These are phyloP conservation scores for Sporisorium iseilematis-ciliati DNA, from an alignment of 1,284 basidiomycete genomes.

Conservation along the genomic window DNA sequence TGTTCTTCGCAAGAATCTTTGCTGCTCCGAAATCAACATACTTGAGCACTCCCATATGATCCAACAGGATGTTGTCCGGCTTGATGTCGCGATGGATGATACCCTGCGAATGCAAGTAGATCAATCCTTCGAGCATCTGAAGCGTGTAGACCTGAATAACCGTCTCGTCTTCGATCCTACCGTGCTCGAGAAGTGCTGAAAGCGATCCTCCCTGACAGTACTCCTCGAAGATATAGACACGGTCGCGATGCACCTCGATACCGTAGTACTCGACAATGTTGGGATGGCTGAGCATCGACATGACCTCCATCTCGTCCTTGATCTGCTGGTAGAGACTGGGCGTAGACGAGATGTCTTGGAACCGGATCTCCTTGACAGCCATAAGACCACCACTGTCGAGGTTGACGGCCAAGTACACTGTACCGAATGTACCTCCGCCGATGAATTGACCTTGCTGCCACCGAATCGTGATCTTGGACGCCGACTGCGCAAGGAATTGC, in stretches of 20 bases:
- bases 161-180: slow-evolving; percentile 95
- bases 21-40: slow-evolving; percentile 99
- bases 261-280: slow-evolving; percentile 99
- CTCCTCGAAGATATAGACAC: slow-evolving; percentile 99
- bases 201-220: slow-evolving; percentile 97
- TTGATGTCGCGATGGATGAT: slow-evolving; percentile 98
- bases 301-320: slow-evolving; percentile 95
- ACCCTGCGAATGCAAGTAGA: slow-evolving; percentile 90
- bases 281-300: slow-evolving; percentile 98
- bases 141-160: slow-evolving; percentile 95
- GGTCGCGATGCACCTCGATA: slow-evolving; percentile 98
- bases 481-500: slow-evolving; percentile 72
- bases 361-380: slow-evolving; percentile 99
- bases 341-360: slow-evolving; percentile 85
- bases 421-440: slow-evolving; percentile 88
- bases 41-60: slow-evolving; percentile 93
- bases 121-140: slow-evolving; percentile 94
- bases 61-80: slow-evolving; percentile 96
- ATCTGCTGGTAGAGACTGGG: slow-evolving; percentile 81
- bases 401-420: slow-evolving; percentile 96
- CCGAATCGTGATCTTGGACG: slow-evolving; percentile 88
- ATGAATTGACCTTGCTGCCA: slow-evolving; percentile 99
- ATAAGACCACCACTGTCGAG: slow-evolving; percentile 95
- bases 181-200: slow-evolving; percentile 89
- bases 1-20: slow-evolving; percentile 94